Evolutionary conservation across 306 rosid species (phyloP).

Genomic region (Cotoneaster glaucophyllus): DNA sequence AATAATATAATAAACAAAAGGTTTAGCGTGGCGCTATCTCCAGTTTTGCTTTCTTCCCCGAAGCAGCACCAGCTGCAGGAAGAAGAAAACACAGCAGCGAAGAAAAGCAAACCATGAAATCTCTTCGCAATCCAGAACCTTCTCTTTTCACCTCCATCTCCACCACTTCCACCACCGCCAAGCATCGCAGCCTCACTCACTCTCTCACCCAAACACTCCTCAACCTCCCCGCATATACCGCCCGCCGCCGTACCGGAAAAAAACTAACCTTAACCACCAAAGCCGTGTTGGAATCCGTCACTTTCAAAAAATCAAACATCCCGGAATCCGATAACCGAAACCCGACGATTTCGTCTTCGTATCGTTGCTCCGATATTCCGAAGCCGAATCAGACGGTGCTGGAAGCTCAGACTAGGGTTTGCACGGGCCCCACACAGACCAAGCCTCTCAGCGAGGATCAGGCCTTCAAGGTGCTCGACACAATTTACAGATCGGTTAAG

Average conservation of each 20-base stretch:
- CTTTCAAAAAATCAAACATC: conserved; percentile 50
- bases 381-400: conserved; percentile 75
- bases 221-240: conserved; percentile 18
- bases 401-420: conserved; percentile 91
- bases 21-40: not conserved
- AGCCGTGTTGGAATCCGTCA: conserved; percentile 45
- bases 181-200: conserved; percentile 17
- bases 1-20: not conserved
- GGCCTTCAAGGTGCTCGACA: conserved; percentile 74
- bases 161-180: conserved; percentile 23
- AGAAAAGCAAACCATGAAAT: conserved; percentile 44
- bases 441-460: conserved; percentile 73
- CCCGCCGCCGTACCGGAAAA: conserved; percentile 21
- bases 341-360: conserved; percentile 72
- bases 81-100: not conserved
- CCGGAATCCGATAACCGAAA: conserved; percentile 51
- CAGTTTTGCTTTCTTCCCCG: not conserved
- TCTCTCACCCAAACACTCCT: conserved; percentile 18
- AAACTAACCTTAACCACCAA: conserved; percentile 18
- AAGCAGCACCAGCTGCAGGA: not conserved
- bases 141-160: conserved; percentile 23
- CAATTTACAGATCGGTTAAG: conserved; percentile 62
- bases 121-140: conserved; percentile 38
- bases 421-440: conserved; percentile 92
- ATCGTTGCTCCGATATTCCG: conserved; percentile 41